phyloP scores from a whole-genome alignment of 2,329 filamentous ascomycete genomes.

The Fusarium udum region DNA sequence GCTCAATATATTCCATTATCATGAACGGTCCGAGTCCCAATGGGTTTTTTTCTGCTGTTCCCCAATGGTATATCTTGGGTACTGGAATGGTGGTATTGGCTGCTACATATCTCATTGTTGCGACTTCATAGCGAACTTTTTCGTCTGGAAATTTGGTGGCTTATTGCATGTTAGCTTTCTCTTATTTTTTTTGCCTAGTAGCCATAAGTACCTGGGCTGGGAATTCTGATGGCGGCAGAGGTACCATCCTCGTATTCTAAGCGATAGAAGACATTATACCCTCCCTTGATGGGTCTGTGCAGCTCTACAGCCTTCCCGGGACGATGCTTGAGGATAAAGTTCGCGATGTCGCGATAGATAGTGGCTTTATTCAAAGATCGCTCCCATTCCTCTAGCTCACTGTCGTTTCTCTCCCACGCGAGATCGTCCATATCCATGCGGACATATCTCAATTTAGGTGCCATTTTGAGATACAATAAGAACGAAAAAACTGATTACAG shows the following conservation, averaged over 20 bases:
- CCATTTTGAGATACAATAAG: background rate
- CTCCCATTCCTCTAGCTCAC: background rate
- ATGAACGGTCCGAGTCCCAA: background rate
- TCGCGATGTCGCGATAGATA: background rate
- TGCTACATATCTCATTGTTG: background rate
- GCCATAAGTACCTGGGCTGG: background rate
- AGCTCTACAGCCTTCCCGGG: background rate
- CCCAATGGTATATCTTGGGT: background rate
- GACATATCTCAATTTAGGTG: background rate
- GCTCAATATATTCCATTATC: background rate
- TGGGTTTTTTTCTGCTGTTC: background rate
- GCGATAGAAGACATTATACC: background rate
- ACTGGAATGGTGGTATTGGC: background rate
- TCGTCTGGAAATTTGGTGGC: background rate
- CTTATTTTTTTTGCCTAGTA: fast-evolving
- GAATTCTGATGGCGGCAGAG: background rate
- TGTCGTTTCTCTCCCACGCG: background rate
- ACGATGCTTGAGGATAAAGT: fast-evolving
- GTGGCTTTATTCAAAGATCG: background rate
- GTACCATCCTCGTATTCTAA: background rate
- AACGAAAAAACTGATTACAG: no score
- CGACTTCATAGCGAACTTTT: background rate
- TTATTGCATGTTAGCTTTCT: fast-evolving
- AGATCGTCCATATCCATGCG: background rate
- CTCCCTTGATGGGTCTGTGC: background rate